Evolutionary conservation across 768 basidiomycete species (phyloP), one percentile per base, ranked within the genome.

Genomic region (Boletus pseudo-olivaceus): DNA sequence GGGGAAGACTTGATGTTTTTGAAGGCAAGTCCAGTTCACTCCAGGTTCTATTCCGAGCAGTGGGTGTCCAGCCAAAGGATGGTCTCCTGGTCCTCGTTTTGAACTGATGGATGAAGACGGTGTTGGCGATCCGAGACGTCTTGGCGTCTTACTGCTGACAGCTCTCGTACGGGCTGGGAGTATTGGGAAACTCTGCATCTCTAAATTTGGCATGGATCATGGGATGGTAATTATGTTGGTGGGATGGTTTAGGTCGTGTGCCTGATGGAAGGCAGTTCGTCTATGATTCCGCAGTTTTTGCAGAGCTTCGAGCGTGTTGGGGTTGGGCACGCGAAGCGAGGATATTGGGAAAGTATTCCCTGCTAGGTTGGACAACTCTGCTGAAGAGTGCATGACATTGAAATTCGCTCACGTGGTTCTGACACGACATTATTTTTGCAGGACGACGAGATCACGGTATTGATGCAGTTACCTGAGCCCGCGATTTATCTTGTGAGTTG

Each of bases 1-100:
- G 85, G 85, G 23, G 67, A 68, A 10, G 91, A 93, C 69, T 76
- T 94, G 42, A 94, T 94, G 91, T 93, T 94, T 67, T 70, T 93
- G 46, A 85, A 88, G 80, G 90, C 84, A 51, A 45, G 80, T 64
- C 15, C 32, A 1, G 7, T 50, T 30, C 5, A 2, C 15, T 46
- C 20, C 17, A 19, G 30, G 20, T 7, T 4, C 11, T 23, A 5
- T 12, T 6, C 26, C 35, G 29, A 26, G 37, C 32, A 19, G 49
- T 8, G 19, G 26, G n/a, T n/a, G 4, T 51, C 12, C 4, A 11
- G n/a, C 26, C n/a, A 15, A 15, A 17, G 4, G 20, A 11, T 4
- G 19, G 38, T 46, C 7, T 6, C 20, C 4, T 23, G 49, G 26
- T 37, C 14, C 37, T 26, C 20, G 35, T 32, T 15, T 26, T 29